Evolutionary conservation across 345 rosid genomes (phyloP).

Genomic region (Pistacia atlantica): DNA sequence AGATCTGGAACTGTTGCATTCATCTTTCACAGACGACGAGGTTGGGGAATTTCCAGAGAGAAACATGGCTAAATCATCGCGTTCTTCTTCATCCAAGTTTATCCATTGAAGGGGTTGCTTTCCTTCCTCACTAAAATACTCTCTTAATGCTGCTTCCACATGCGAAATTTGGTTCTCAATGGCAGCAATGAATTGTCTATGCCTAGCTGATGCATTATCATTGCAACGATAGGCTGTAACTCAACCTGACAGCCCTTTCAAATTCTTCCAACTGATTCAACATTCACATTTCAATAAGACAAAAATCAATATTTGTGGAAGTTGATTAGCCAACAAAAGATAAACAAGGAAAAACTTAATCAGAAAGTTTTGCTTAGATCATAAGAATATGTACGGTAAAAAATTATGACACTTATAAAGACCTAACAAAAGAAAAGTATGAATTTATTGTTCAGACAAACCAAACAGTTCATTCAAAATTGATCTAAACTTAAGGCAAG

Average conservation of each 20-base stretch:
- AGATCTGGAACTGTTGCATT: conserved; percentile 30
- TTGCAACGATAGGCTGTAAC: conserved; percentile 53
- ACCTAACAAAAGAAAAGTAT: not conserved
- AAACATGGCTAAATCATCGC: conserved; percentile 83
- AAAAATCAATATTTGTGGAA: not conserved
- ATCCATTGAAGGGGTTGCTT: conserved; percentile 73
- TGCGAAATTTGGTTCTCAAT: conserved; percentile 63
- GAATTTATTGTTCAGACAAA: not conserved
- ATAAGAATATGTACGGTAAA: not conserved
- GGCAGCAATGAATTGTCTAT: conserved; percentile 70
- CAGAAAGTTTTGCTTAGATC: not conserved
- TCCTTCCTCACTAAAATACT: conserved; percentile 55
- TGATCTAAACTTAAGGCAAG: not conserved
- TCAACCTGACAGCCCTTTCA: conserved; percentile 73
- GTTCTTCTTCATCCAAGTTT: conserved; percentile 72
- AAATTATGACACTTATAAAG: not conserved
- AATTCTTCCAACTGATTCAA: conserved; percentile 77
- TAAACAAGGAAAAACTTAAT: not conserved
- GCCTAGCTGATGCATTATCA: conserved; percentile 59
- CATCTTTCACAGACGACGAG: conserved; percentile 33
- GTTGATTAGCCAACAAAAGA: not conserved
- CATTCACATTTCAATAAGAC: conserved; percentile 22
- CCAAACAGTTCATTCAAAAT: not conserved
- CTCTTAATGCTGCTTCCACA: conserved; percentile 62
- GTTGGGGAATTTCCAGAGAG: conserved; percentile 60